A percentile compares a stretch with the other conserved stretches of the same genome.
These are phyloP conservation scores for Phoenix dactylifera DNA, from an alignment of 176 grass and related monocot genomes.

Conservation along the genomic window DNA sequence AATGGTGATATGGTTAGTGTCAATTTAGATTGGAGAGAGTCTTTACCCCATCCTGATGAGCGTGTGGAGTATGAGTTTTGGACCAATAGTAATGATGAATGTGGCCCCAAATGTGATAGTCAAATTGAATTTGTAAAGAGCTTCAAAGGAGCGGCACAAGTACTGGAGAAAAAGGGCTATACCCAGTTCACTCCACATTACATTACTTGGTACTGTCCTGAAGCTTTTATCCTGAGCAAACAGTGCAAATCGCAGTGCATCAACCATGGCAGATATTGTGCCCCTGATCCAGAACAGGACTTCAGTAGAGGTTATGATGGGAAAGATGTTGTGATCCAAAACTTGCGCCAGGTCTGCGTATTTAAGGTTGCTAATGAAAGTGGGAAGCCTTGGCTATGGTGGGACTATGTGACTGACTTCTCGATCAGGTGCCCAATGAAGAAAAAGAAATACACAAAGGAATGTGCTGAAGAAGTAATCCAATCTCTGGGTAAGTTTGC, in stretches of 20 bases:
- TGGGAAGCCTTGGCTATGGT: conserved; percentile 77
- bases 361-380: conserved; percentile 65
- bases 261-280: conserved; percentile 68
- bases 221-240: conserved; percentile 58
- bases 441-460: conserved; percentile 79
- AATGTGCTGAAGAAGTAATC: conserved; percentile 76
- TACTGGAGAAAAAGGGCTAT: conserved; percentile 81
- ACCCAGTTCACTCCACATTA: conserved; percentile 76
- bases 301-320: conserved; percentile 95
- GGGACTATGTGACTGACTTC: conserved; percentile 91
- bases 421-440: conserved; percentile 84
- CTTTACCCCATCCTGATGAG: conserved; percentile 73
- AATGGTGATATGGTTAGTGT: conserved; percentile 72
- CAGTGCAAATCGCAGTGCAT: conserved; percentile 79
- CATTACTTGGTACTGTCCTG: conserved; percentile 83
- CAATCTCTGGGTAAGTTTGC: conserved; percentile 65
- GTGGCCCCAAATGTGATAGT: conserved; percentile 74
- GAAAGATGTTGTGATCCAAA: conserved; percentile 84
- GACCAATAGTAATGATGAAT: conserved; percentile 91
- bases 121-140: conserved; percentile 85
- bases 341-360: conserved; percentile 70
- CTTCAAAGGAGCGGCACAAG: conserved; percentile 74
- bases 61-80: conserved; percentile 87
- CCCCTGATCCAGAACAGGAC: conserved; percentile 77
- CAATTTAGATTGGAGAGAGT: conserved; percentile 86